Evolutionary conservation across 345 rosid genomes (phyloP), one percentile per base, ranked within the genome.

Genomic region (Eucalyptus rudis): DNA sequence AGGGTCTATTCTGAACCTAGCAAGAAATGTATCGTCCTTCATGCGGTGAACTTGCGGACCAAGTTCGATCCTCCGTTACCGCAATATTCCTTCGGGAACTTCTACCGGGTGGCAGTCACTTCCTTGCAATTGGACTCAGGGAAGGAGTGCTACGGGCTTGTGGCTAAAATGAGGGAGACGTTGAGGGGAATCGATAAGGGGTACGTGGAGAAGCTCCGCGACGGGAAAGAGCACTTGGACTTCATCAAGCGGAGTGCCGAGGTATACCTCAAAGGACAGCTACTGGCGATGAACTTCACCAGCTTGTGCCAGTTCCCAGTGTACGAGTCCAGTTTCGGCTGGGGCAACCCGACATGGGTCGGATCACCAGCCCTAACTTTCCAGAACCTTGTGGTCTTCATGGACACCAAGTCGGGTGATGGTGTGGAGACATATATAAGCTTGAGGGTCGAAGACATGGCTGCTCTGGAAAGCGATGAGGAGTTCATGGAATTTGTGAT

Each of bases 241-340:
- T 87, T 86, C 85, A 84, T 31, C 50, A 86, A 20, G 29, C 51
- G 25, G n/a, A 56, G 22, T 17, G 85, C 51, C 7, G 86, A 88
- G 62, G 85, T 86, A 45, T 88, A 85, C 27, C 80, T 80, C 88
- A 88, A 84, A 52, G 88, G 92, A 52, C 90, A 92, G 86, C 50
- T 92, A 50, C 54, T 92, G 13, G 6, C 80, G 4, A 91, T 94
- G 31, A 84, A 36, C 51, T 86, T 90, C n/a, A 89, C 93, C 24
- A 93, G 93, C 91, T 51, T 89, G 89, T 93, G 93, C 88, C 83
- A 84, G 89, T 91, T 92, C 64, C 93, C 91, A 2, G 25, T 90
- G 7, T 93, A 91, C 71, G 93, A 89, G 43, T 90, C 91, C 22
- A 91, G 92, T 66, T 91, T 93, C 10, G 93, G 92, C 45, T 91